Evolutionary conservation across 169 alveolate genomes (phyloP).

Genomic region (Plasmodium gaboni): DNA sequence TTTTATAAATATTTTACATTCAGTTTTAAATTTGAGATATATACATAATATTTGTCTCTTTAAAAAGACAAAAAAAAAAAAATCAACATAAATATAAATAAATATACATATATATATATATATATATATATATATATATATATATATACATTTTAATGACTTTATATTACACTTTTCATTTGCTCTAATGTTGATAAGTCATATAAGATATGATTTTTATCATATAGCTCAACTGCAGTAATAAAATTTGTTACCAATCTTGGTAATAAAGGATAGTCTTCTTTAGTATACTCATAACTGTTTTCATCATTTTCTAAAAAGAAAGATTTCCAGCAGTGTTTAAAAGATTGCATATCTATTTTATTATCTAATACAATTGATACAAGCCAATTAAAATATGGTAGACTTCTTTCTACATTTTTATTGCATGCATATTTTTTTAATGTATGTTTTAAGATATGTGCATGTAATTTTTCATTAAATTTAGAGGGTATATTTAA

Average conservation of each 20-base stretch:
- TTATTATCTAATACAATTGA: constrained; percentile 40
- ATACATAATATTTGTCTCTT: too few species aligned
- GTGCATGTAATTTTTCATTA: constrained; percentile 54
- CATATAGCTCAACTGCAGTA: constrained; percentile 45
- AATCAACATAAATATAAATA: constrained; percentile 18
- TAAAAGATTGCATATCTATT: constrained; percentile 58
- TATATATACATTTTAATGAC: background rate
- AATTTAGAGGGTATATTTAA: constrained; percentile 50
- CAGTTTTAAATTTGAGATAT: too few species aligned
- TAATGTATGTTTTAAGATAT: constrained; percentile 53
- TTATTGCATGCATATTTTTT: constrained; percentile 76
- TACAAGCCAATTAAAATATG: constrained; percentile 51
- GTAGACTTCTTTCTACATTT: constrained; percentile 52
- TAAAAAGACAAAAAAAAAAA: background rate
- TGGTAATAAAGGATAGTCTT: constrained; percentile 69
- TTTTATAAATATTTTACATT: too few species aligned
- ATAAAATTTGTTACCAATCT: constrained; percentile 54
- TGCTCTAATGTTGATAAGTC: constrained; percentile 31
- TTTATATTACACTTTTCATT: constrained; percentile 48
- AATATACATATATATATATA: constrained; percentile 1
- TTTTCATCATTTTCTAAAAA: constrained; percentile 64
- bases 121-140: background rate
- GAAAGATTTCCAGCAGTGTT: constrained; percentile 71
- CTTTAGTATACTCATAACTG: constrained; percentile 69
- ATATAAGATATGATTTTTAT: constrained; percentile 50